Percentiles rank a stretch among this genome's conserved stretches.
phyloP scores from a whole-genome alignment of 2,329 filamentous ascomycete species.

The Cryphonectria naterciae region DNA sequence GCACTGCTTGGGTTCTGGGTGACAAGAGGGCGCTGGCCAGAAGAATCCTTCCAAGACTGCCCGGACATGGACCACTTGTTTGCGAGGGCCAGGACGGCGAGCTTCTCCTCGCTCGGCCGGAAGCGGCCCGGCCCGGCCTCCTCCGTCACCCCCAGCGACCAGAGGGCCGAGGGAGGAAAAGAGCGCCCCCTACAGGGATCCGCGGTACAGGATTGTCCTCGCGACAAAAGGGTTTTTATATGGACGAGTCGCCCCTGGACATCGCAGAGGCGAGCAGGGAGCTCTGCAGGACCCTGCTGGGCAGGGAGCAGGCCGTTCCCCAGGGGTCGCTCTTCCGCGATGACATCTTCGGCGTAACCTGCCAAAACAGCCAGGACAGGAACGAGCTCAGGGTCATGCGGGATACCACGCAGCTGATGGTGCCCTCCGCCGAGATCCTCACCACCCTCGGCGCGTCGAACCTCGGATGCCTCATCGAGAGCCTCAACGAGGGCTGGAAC shows the following conservation, averaged over 20 bases:
- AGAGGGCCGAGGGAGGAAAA: constrained; percentile 39
- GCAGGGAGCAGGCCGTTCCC: constrained; percentile 28
- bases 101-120: not conserved
- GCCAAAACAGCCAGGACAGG: not conserved
- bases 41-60: not conserved
- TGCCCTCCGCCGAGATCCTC: not conserved
- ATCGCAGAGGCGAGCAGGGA: constrained; percentile 39
- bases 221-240: constrained; percentile 41
- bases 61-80: constrained; percentile 37
- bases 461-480: constrained; percentile 43
- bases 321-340: constrained; percentile 37
- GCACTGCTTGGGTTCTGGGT: not conserved
- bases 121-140: not conserved
- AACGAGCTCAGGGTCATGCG: not conserved
- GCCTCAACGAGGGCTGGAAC: constrained; percentile 48
- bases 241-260: constrained; percentile 34
- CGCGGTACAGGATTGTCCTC: constrained; percentile 36
- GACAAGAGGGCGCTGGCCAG: not conserved
- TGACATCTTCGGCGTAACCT: not conserved
- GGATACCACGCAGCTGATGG: not conserved
- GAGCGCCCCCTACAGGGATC: constrained; percentile 37
- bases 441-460: constrained; percentile 31
- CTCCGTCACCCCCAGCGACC: constrained; percentile 35
- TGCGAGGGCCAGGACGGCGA: not conserved
- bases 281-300: constrained; percentile 39